Percentiles rank a stretch among this genome's conserved stretches.
Conservation (phyloP, 2,329 filamentous ascomycete genomes). For the Teratosphaeria destructans region DNA sequence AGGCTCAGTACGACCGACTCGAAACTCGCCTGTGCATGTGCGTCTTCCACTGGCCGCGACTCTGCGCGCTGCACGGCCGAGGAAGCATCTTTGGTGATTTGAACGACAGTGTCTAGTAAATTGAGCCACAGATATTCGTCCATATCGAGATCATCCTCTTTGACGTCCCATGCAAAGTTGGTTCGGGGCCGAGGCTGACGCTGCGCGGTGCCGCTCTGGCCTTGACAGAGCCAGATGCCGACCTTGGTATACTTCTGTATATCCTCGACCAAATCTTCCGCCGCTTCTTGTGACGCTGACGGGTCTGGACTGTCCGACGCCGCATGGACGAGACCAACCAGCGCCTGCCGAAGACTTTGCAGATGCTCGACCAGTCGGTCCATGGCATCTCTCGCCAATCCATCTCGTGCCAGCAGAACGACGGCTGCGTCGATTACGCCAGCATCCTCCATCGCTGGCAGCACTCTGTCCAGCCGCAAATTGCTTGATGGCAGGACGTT, state of each 20-base stretch:
- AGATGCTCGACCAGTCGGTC: conserved; percentile 72
- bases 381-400: conserved; percentile 75
- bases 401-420: conserved; percentile 79
- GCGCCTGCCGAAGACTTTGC: conserved; percentile 64
- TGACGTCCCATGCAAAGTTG: conserved; percentile 29
- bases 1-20: conserved; percentile 57
- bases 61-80: conserved; percentile 20
- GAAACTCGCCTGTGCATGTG: conserved; percentile 36
- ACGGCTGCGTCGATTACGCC: conserved; percentile 90
- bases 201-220: conserved; percentile 56
- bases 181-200: conserved; percentile 11
- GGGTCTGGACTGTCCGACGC: conserved; percentile 47
- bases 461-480: conserved; percentile 64
- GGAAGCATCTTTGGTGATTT: conserved; percentile 34
- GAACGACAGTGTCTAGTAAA: conserved; percentile 52
- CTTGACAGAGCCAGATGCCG: conserved; percentile 90
- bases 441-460: conserved; percentile 80
- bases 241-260: conserved; percentile 86
- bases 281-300: conserved; percentile 51
- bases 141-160: conserved; percentile 47
- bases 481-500: conserved; percentile 65
- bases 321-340: conserved; percentile 62
- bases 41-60: conserved; percentile 21
- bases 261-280: conserved; percentile 62
- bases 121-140: conserved; percentile 58